Evolutionary conservation across 2,329 filamentous ascomycete genomes (phyloP).

Genomic region (Cladosporium velox): DNA sequence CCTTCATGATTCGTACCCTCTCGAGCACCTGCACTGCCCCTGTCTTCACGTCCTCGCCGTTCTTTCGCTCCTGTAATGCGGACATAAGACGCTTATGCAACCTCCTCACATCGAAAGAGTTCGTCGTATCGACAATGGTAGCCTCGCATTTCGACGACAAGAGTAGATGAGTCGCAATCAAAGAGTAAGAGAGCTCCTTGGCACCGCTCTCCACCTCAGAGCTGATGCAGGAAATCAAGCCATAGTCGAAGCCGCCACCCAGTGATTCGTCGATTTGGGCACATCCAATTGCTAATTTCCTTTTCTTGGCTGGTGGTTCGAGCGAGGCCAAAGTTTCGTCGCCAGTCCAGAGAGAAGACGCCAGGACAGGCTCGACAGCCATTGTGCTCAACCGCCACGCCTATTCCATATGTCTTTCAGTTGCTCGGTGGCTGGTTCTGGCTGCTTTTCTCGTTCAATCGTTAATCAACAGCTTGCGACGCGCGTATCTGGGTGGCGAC

Average conservation of each 20-base stretch:
- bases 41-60: constrained; percentile 28
- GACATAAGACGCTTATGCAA: constrained; percentile 36
- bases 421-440: neutral
- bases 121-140: constrained; percentile 50
- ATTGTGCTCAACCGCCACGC: neutral
- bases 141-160: constrained; percentile 32
- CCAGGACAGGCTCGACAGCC: constrained; percentile 9
- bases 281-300: constrained; percentile 31
- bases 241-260: constrained; percentile 41
- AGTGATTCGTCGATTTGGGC: constrained; percentile 41
- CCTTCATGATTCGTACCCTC: constrained; percentile 51
- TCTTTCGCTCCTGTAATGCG: constrained; percentile 19
- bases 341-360: constrained; percentile 5
- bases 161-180: constrained; percentile 45
- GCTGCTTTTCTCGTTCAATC: neutral
- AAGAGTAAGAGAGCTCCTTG: constrained; percentile 36
- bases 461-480: neutral
- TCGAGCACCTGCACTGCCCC: constrained; percentile 43
- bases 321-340: neutral
- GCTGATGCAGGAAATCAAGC: constrained; percentile 40
- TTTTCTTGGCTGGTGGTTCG: neutral
- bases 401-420: neutral
- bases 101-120: constrained; percentile 47
- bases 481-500: neutral
- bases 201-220: constrained; percentile 33